Percentiles rank a stretch among this genome's conserved stretches.
Evolutionary conservation across 345 rosid genomes (phyloP).

Genomic region (Dimocarpus longan): DNA sequence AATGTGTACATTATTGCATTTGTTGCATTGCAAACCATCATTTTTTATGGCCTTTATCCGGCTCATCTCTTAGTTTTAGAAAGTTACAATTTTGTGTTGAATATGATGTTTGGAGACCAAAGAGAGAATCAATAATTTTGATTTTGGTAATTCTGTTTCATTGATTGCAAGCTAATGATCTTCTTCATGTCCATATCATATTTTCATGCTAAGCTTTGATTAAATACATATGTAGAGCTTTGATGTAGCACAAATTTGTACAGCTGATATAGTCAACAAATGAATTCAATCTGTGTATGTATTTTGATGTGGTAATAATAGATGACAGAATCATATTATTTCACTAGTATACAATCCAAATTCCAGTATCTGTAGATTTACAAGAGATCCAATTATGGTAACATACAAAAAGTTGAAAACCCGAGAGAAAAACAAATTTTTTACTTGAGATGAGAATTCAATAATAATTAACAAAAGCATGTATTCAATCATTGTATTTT

Average conservation of each 20-base stretch:
- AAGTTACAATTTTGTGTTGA: not conserved
- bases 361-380: not conserved
- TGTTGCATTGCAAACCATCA: slow-evolving; percentile 5
- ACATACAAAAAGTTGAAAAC: not conserved
- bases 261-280: not conserved
- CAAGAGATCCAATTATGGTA: not conserved
- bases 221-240: not conserved
- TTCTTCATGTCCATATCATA: not conserved
- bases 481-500: not conserved
- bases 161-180: not conserved
- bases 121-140: slow-evolving; percentile 10
- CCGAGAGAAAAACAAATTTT: not conserved
- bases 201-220: not conserved
- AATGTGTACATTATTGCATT: slow-evolving; percentile 20
- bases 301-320: not conserved
- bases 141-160: not conserved
- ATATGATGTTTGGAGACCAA: not conserved
- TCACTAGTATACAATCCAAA: not conserved
- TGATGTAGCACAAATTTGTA: not conserved
- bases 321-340: not conserved
- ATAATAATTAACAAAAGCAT: not conserved
- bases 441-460: not conserved
- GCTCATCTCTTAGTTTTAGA: not conserved
- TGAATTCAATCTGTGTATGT: not conserved
- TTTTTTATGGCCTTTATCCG: not conserved